A percentile compares a stretch with the other conserved stretches of the same genome.
Conservation (phyloP, 2,329 filamentous ascomycete species). For the Sporothrix protearum region DNA sequence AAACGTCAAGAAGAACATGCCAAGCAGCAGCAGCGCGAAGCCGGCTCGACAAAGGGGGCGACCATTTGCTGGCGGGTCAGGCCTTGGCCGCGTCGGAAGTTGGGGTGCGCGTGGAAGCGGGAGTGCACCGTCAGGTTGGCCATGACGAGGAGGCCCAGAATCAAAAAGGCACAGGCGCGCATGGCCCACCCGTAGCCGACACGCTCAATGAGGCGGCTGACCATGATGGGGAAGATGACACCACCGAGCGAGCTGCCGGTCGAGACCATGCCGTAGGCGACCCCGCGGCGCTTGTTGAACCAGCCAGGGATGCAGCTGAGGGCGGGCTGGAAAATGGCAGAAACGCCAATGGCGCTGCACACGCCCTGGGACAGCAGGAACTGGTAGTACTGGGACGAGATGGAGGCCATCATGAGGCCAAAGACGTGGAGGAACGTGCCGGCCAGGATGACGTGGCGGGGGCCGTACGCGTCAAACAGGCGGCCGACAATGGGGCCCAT, state of each 20-base stretch:
- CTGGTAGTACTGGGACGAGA: constrained; percentile 38
- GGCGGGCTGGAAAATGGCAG: constrained; percentile 30
- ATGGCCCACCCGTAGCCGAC: constrained; percentile 35
- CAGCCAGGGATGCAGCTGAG: constrained; percentile 29
- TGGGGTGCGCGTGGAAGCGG: constrained; percentile 22
- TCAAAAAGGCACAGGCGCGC: constrained; percentile 32
- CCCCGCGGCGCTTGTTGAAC: constrained; percentile 30
- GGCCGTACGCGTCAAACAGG: constrained; percentile 55
- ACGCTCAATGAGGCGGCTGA: constrained; percentile 29
- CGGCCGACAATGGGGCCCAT: constrained; percentile 56
- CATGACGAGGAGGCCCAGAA: constrained; percentile 31
- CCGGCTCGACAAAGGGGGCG: constrained; percentile 28
- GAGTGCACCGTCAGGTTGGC: constrained; percentile 31
- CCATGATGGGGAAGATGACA: constrained; percentile 35
- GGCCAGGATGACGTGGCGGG: constrained; percentile 46
- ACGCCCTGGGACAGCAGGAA: constrained; percentile 33
- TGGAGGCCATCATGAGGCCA: constrained; percentile 56
- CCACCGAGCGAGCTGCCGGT: constrained; percentile 33
- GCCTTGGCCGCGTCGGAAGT: neutral
- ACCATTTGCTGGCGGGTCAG: constrained; percentile 20
- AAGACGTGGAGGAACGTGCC: constrained; percentile 53
- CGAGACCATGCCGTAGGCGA: constrained; percentile 31
- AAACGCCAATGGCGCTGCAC: constrained; percentile 29
- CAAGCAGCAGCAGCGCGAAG: constrained; percentile 28
- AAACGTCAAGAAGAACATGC: constrained; percentile 30